A percentile compares a stretch with the other conserved stretches of the same genome.
Conservation (phyloP, 1,139 yeast species). For the Protomyces gravidus region DNA sequence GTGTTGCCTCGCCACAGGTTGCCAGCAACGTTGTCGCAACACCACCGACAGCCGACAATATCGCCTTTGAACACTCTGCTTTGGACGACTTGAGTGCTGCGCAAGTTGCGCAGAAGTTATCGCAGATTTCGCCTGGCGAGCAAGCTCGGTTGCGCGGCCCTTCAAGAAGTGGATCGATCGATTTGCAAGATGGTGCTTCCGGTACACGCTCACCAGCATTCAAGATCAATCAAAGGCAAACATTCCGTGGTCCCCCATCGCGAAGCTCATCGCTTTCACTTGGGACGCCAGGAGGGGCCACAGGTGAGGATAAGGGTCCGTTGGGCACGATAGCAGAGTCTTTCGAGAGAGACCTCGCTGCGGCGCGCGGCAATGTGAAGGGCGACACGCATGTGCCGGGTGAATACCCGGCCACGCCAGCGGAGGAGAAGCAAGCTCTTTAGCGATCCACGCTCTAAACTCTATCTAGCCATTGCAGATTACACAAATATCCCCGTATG, state of each 20-base stretch:
- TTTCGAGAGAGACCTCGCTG: constrained; percentile 26
- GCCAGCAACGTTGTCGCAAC: too few species aligned
- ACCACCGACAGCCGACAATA: too few species aligned
- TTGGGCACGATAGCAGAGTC: constrained; percentile 19
- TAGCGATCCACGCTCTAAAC: too few species aligned
- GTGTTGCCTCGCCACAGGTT: constrained; percentile 8
- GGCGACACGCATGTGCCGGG: constrained; percentile 21
- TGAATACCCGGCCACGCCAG: constrained; percentile 7
- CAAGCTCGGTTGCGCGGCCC: constrained; percentile 11
- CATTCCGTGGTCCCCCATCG: constrained; percentile 24
- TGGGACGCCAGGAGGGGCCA: background rate
- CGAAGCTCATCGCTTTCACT: constrained; percentile 19
- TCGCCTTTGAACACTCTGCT: constrained; percentile 14
- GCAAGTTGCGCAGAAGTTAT: constrained; percentile 9
- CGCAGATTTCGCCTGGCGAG: constrained; percentile 16
- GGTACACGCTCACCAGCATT: constrained; percentile 11
- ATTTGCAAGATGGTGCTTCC: constrained; percentile 12
- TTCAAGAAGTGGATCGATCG: constrained; percentile 16
- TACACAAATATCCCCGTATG: background rate
- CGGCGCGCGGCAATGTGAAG: constrained; percentile 15
- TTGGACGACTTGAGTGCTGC: constrained; percentile 16
- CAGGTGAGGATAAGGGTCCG: constrained; percentile 11
- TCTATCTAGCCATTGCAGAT: too few species aligned
- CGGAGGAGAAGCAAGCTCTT: background rate
- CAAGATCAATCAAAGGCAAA: constrained; percentile 22